Base-by-base conservation (phyloP, 345 rosid species). In the Barbarea vulgaris region DNA sequence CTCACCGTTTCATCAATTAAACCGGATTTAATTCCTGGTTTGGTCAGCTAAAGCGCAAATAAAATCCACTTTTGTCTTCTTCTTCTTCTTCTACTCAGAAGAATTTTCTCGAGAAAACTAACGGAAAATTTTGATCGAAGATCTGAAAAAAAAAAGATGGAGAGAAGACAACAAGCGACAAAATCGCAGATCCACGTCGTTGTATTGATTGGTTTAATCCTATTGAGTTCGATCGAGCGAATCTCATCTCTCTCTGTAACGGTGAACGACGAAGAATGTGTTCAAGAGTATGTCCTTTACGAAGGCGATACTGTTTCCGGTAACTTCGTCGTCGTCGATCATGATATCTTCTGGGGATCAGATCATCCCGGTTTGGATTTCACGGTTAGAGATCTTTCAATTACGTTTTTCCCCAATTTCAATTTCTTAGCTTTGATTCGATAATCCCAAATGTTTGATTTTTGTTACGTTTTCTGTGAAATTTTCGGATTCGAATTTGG, bases 351-450 rank as follows among this genome's bases (percentile, higher is more conserved):
- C 91, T 95, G 98, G 99, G 77, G 87, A 78, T 85, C 97, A 18
- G 99, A 95, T 84, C 99, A 95, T 80, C 97, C 97, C 39, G 99
- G 99, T 71, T 87, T 92, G 77, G 99, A 95, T 86, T 87, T 95
- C 72, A 85, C 77, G 17, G 99, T 95, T 37, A 85, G 82, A 12
- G 31, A 44, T 59, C 72, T 50, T 11, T 19, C 4, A 14, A 42
- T 9, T 50, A 14, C 36, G 9, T 34, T 39, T 59, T 36, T 28
- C 24, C 13, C 72, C n/a, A n/a, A n/a, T n/a, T n/a, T 21, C 11
- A 18, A 61, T 10, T 60, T 28, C 36, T 28, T 30, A 22, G 15
- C 18, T 4, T 54, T 25, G 50, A 2, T 28, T 48, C n/a, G 36
- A 46, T 46, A 46, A 17, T 17, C 22, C 51, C 50, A 46, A 46